Percentiles rank a stretch among this genome's conserved stretches.
These are phyloP conservation scores for Malus domestica DNA, from an alignment of 306 rosid genomes.

Conservation along the genomic window DNA sequence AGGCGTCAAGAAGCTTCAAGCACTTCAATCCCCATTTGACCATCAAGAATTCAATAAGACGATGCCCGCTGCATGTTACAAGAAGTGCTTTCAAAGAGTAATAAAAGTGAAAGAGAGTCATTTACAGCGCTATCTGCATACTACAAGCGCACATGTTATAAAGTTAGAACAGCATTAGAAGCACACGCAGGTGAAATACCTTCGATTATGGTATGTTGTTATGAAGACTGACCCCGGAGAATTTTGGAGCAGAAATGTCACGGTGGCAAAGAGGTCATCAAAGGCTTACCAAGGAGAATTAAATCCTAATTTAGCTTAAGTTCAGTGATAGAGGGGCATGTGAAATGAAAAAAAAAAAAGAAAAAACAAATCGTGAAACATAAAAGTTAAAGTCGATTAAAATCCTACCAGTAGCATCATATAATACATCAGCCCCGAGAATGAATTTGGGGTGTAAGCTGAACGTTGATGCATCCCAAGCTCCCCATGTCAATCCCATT, in stretches of 20 bases:
- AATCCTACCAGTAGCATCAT: slow-evolving; percentile 64
- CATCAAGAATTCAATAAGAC: slow-evolving; percentile 70
- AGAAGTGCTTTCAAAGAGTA: background rate
- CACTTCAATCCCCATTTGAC: slow-evolving; percentile 80
- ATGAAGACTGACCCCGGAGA: slow-evolving; percentile 66
- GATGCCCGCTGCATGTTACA: slow-evolving; percentile 59
- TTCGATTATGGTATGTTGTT: slow-evolving; percentile 75
- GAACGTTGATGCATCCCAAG: slow-evolving; percentile 71
- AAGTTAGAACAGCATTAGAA: slow-evolving; percentile 4
- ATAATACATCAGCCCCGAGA: slow-evolving; percentile 83
- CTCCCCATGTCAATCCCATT: slow-evolving; percentile 79
- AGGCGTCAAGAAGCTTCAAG: slow-evolving; percentile 77
- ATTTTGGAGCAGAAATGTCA: slow-evolving; percentile 55
- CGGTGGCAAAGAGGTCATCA: slow-evolving; percentile 79
- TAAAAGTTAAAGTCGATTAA: background rate
- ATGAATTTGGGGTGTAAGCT: slow-evolving; percentile 59
- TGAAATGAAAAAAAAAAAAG: background rate
- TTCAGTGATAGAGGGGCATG: background rate
- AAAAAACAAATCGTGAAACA: background rate
- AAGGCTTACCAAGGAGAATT: slow-evolving; percentile 42
- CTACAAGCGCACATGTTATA: background rate
- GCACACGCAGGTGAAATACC: slow-evolving; percentile 36
- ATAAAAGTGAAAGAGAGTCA: background rate
- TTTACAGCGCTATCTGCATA: background rate
- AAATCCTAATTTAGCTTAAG: slow-evolving; percentile 27